Evolutionary conservation across 306 rosid species (phyloP), one percentile per base, ranked within the genome.

Genomic region (Arachis stenosperma): DNA sequence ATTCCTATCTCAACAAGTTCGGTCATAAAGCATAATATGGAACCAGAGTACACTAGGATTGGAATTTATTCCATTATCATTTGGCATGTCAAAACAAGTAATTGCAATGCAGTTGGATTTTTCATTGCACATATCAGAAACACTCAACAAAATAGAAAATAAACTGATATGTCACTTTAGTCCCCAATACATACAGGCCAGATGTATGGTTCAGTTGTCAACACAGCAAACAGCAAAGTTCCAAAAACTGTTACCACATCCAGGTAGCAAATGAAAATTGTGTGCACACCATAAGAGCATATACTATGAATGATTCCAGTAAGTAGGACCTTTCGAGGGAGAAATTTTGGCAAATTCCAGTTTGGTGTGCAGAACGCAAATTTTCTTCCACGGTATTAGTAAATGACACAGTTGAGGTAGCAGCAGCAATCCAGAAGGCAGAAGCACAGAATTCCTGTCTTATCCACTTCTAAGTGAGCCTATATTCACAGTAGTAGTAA

Each of bases 81-180:
- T 27, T 71, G 53, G 44, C 56, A 54, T 55, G 37, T 53, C 60
- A 33, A 67, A 54, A 52, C 7, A 63, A 64, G 57, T 70, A 58
- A 65, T 41, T 64, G 14, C 65, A 41, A 11, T 39, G 29, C 12
- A 15, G 8, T 17, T 65, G 8, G 27, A 60, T 13, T 42, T 8
- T 0, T 36, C 37, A 33, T 33, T 33, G 37, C 37, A 33, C 4
- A 48, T 39, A 71, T 9, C n/a, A 50, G 40, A 47, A 57, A 47
- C 51, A 56, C 5, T 12, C 14, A 46, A 43, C 42, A 54, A 43
- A 11, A 14, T 41, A 57, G 36, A 43, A 52, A 61, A 61, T n/a
- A 43, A 22, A 15, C 43, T 4, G 14, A 54, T 27, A 55, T 33
- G 12, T 65, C 13, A 17, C 4, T 4, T 36, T 17, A 5, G 41